phyloP scores from a whole-genome alignment of 2,329 filamentous ascomycete genomes.

The Acephala macrosclerotiorum region DNA sequence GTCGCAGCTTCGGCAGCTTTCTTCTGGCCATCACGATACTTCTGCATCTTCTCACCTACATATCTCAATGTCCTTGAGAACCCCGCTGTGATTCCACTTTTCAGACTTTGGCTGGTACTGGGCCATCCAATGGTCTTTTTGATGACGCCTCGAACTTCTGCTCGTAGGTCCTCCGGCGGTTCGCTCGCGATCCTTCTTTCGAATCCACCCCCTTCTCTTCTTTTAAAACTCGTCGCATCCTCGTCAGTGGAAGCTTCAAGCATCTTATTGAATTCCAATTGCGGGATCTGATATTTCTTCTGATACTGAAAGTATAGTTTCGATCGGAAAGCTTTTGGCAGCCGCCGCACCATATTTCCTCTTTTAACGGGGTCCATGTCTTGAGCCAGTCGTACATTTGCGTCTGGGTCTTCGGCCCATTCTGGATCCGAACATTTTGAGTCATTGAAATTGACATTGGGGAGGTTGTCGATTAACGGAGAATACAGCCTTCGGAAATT shows the following conservation, averaged over 20 bases:
- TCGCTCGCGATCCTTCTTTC: conserved; percentile 83
- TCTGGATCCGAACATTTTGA: conserved; percentile 61
- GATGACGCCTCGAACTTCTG: conserved; percentile 78
- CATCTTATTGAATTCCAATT: conserved; percentile 84
- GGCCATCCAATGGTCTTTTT: conserved; percentile 92
- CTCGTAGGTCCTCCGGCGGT: conserved; percentile 69
- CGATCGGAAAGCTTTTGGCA: conserved; percentile 85
- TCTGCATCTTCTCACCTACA: conserved; percentile 79
- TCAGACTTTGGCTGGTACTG: conserved; percentile 85
- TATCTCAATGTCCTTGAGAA: conserved; percentile 75
- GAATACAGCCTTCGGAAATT: conserved; percentile 93
- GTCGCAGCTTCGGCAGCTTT: conserved; percentile 32
- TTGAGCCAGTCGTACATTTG: conserved; percentile 76
- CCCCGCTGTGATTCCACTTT: conserved; percentile 83
- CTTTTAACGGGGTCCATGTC: conserved; percentile 92
- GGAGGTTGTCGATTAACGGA: conserved; percentile 86
- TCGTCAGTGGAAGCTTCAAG: conserved; percentile 79
- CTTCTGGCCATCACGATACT: conserved; percentile 54
- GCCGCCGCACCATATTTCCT: conserved; percentile 93
- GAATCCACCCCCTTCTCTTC: conserved; percentile 82
- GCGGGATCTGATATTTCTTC: conserved; percentile 85
- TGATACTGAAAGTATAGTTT: conserved; percentile 96
- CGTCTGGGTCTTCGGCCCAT: conserved; percentile 69
- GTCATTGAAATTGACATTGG: conserved; percentile 83
- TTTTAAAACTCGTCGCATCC: conserved; percentile 71